phyloP scores from a whole-genome alignment of 2,329 filamentous ascomycete genomes.

The Arachnomyces sp. region DNA sequence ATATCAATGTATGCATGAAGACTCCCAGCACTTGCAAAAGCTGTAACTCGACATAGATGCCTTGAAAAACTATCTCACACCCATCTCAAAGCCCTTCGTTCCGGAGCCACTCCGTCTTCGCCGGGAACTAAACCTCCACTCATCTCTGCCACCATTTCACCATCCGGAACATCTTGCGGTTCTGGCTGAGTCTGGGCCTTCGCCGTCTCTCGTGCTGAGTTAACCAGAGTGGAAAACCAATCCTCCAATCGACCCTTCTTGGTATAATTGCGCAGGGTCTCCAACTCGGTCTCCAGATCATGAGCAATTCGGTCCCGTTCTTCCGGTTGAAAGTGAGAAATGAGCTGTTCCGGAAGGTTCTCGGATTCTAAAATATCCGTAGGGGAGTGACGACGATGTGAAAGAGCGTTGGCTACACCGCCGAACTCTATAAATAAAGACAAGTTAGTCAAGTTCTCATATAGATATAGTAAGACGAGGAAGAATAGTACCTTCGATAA shows the following conservation, averaged over 20 bases:
- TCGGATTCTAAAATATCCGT: slow-evolving; percentile 35
- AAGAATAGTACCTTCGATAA: slow-evolving; percentile 52
- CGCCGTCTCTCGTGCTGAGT: slow-evolving; percentile 8
- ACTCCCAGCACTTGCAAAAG: too few species aligned
- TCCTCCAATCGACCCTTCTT: slow-evolving; percentile 61
- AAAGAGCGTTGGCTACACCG: background rate
- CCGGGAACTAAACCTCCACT: too few species aligned
- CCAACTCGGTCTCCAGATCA: slow-evolving; percentile 67
- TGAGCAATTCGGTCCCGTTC: slow-evolving; percentile 60
- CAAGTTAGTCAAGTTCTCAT: slow-evolving; percentile 16
- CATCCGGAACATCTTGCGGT: too few species aligned
- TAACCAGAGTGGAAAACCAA: slow-evolving; percentile 51
- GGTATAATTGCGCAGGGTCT: slow-evolving; percentile 55
- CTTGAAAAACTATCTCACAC: too few species aligned
- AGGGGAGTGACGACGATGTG: background rate
- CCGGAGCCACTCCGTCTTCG: too few species aligned
- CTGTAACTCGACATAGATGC: too few species aligned
- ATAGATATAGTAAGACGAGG: slow-evolving; percentile 18
- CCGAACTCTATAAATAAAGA: slow-evolving; percentile 14
- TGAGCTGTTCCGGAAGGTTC: slow-evolving; percentile 46
- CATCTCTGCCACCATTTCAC: too few species aligned
- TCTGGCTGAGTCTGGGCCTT: background rate
- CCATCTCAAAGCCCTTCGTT: too few species aligned
- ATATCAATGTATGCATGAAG: too few species aligned
- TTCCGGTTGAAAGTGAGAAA: slow-evolving; percentile 49